phyloP scores from a whole-genome alignment of 1,139 yeast genomes.

The Dujonia santamariae region DNA sequence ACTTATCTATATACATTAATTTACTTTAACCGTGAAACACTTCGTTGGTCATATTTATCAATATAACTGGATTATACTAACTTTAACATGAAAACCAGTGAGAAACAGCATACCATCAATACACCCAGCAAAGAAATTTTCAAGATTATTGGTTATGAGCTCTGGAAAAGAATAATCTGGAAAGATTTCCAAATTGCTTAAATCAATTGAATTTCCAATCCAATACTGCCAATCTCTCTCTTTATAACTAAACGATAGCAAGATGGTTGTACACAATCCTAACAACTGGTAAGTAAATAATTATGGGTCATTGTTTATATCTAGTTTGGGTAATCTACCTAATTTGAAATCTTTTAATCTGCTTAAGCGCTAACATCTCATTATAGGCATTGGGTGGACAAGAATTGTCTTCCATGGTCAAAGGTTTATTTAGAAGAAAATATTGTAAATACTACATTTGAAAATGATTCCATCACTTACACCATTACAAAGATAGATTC shows the following conservation, averaged over 20 bases:
- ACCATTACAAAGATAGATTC: constrained; percentile 39
- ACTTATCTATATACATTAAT: too few relatives aligned
- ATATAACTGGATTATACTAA: too few relatives aligned
- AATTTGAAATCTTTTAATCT: neutral
- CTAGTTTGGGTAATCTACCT: too few relatives aligned
- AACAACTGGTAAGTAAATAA: constrained; percentile 65
- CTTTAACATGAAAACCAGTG: too few relatives aligned
- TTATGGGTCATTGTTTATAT: too few relatives aligned
- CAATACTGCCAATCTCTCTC: too few relatives aligned
- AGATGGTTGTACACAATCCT: constrained; percentile 78
- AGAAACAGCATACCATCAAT: constrained; percentile 1
- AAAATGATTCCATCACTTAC: constrained; percentile 32
- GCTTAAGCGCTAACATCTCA: constrained; percentile 18
- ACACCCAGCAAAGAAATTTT: constrained; percentile 1
- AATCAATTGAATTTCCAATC: constrained; percentile 2
- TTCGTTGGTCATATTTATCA: too few relatives aligned
- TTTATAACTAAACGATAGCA: constrained; percentile 2
- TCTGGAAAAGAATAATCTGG: constrained; percentile 5
- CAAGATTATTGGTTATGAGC: constrained; percentile 5
- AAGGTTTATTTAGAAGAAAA: constrained; percentile 51
- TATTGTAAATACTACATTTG: constrained; percentile 34
- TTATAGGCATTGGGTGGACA: constrained; percentile 80
- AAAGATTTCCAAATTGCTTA: too few relatives aligned
- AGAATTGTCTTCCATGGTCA: constrained; percentile 77
- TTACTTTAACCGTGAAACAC: too few relatives aligned